phyloP scores from a whole-genome alignment of 768 basidiomycete species.

The Termitomyces sp. region DNA sequence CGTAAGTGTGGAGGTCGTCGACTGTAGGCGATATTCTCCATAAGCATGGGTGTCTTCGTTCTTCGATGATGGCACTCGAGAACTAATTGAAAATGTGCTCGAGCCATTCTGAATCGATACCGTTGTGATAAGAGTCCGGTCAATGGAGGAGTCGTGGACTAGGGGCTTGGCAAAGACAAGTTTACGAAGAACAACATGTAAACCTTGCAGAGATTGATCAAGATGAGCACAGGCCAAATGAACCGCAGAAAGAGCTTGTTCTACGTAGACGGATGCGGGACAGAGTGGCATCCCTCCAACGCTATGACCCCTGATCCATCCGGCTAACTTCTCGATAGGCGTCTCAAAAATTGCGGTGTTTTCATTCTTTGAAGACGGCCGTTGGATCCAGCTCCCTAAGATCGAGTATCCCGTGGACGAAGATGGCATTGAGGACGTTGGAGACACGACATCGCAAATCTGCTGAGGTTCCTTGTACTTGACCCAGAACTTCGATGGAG shows the following conservation, averaged over 20 bases:
- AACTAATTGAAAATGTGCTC: slow-evolving; percentile 45
- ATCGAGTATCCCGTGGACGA: slow-evolving; percentile 27
- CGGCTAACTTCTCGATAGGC: slow-evolving; percentile 38
- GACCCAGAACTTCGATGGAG: slow-evolving; percentile 54
- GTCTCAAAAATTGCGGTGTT: slow-evolving; percentile 49
- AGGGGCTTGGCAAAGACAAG: slow-evolving; percentile 53
- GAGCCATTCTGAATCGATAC: slow-evolving; percentile 33
- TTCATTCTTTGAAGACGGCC: slow-evolving; percentile 32
- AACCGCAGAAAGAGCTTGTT: slow-evolving; percentile 48
- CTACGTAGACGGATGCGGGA: slow-evolving; percentile 64
- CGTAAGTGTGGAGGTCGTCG: slow-evolving; percentile 22
- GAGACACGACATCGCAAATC: not conserved
- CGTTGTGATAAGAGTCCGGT: slow-evolving; percentile 31
- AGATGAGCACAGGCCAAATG: slow-evolving; percentile 30
- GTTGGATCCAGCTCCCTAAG: slow-evolving; percentile 38
- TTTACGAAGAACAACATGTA: slow-evolving; percentile 36
- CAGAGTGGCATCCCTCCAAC: slow-evolving; percentile 55
- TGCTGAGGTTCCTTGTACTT: slow-evolving; percentile 30
- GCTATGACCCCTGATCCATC: slow-evolving; percentile 51
- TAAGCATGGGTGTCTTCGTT: slow-evolving; percentile 13
- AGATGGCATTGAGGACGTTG: not conserved
- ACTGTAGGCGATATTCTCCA: slow-evolving; percentile 37
- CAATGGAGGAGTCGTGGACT: slow-evolving; percentile 34
- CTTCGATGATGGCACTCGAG: slow-evolving; percentile 26
- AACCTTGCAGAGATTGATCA: slow-evolving; percentile 20